These are phyloP conservation scores for Colletotrichum sp. DNA, from an alignment of 2,329 filamentous ascomycete genomes.

Conservation along the genomic window DNA sequence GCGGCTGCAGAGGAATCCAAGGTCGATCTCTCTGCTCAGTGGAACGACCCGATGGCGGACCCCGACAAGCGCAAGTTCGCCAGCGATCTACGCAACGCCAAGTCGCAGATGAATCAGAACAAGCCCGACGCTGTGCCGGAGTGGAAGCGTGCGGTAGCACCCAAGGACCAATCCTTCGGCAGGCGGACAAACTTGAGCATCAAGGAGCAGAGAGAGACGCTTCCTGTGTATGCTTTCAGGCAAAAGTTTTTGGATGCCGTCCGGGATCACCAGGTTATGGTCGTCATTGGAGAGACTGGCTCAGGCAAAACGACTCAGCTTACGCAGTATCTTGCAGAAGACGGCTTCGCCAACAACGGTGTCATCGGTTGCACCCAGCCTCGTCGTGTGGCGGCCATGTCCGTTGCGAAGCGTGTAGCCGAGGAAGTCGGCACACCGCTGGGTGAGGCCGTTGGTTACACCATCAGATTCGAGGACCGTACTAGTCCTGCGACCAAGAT, in stretches of 20 bases:
- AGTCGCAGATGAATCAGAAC: conserved; percentile 51
- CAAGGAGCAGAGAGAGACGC: conserved; percentile 88
- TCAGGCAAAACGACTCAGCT: conserved; percentile 97
- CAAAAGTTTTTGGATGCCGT: conserved; percentile 88
- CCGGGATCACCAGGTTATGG: conserved; percentile 84
- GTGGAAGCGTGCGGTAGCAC: conserved; percentile 86
- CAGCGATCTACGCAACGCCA: conserved; percentile 77
- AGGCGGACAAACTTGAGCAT: conserved; percentile 91
- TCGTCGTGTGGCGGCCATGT: conserved; percentile 96
- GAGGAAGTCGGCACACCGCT: conserved; percentile 93
- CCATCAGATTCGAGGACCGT: conserved; percentile 95
- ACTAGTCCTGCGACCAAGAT: conserved; percentile 88
- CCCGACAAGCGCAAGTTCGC: conserved; percentile 89
- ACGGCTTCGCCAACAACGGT: conserved; percentile 83
- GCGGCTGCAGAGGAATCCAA: conserved; percentile 76
- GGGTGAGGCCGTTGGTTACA: conserved; percentile 94
- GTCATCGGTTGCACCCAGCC: conserved; percentile 97
- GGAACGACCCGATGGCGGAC: conserved; percentile 95
- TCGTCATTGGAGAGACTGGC: conserved; percentile 96
- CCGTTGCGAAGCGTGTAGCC: conserved; percentile 93
- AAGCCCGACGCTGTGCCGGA: conserved; percentile 79
- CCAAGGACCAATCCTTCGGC: conserved; percentile 80
- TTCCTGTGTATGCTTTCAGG: conserved; percentile 90
- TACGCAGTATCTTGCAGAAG: conserved; percentile 94
- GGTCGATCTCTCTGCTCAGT: conserved; percentile 86